A percentile compares a stretch with the other conserved stretches of the same genome.
Conservation (phyloP, 2,329 filamentous ascomycete species). For the Hymenoscyphus occultus region DNA sequence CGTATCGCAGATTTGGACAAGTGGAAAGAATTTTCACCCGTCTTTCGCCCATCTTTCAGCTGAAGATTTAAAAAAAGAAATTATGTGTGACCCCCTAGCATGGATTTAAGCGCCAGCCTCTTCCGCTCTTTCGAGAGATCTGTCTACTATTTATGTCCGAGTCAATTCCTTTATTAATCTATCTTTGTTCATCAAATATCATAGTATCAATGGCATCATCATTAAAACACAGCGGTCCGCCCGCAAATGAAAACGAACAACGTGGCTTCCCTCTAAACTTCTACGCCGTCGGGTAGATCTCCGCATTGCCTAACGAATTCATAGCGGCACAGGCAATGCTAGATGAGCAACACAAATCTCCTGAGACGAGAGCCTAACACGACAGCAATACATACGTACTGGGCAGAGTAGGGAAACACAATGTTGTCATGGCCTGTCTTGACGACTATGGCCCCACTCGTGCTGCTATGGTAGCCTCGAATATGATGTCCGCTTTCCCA, state of each 20-base stretch:
- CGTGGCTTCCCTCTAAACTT: background rate
- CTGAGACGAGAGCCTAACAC: conserved; percentile 6
- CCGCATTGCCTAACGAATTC: conserved; percentile 28
- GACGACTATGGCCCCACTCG: conserved; percentile 16
- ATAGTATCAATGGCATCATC: background rate
- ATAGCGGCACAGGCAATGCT: conserved; percentile 23
- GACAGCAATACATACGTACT: conserved; percentile 20
- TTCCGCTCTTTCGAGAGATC: too few species aligned
- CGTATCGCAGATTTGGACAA: too few species aligned
- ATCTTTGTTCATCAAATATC: background rate
- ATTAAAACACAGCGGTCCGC: background rate
- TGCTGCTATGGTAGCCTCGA: conserved; percentile 17
- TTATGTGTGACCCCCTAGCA: too few species aligned
- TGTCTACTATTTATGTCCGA: background rate
- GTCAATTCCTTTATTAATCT: background rate
- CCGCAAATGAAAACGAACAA: background rate
- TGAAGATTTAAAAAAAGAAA: too few species aligned
- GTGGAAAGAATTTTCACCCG: too few species aligned
- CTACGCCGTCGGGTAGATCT: conserved; percentile 33
- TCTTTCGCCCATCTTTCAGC: too few species aligned
- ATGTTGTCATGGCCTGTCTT: conserved; percentile 21
- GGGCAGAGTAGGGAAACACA: conserved; percentile 19
- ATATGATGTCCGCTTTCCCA: conserved; percentile 19
- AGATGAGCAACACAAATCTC: background rate
- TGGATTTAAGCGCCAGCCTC: too few species aligned